These are phyloP conservation scores for Fusarium algeriense DNA, from an alignment of 2,329 filamentous ascomycete genomes.

Conservation along the genomic window DNA sequence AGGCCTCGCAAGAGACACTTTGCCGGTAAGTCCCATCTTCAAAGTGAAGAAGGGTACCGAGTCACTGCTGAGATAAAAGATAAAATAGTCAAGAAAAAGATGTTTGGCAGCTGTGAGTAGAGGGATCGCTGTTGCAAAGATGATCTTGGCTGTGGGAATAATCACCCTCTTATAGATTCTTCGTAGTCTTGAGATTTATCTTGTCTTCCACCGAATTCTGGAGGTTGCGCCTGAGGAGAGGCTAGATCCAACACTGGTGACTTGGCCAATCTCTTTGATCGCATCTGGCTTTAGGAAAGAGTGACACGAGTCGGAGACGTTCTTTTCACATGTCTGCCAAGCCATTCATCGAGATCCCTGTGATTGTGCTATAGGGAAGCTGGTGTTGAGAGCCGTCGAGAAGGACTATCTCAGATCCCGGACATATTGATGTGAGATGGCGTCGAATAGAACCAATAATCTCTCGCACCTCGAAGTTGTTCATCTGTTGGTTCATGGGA, in stretches of 20 bases:
- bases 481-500: not conserved
- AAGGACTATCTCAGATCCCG: too few species aligned
- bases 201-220: not conserved
- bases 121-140: not conserved
- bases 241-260: not conserved
- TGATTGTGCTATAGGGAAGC: too few species aligned
- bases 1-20: not conserved
- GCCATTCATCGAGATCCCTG: not conserved
- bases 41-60: too few species aligned
- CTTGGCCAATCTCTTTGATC: not conserved
- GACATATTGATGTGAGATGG: too few species aligned
- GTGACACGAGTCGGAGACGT: not conserved
- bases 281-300: not conserved
- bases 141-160: not conserved
- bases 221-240: too few species aligned
- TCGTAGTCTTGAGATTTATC: accelerated
- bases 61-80: not conserved
- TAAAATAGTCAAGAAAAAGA: not conserved
- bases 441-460: too few species aligned
- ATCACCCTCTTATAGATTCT: not conserved
- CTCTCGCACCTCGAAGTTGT: not conserved
- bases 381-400: too few species aligned
- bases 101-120: accelerated
- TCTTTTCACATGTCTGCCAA: not conserved
- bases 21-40: not conserved